phyloP scores from a whole-genome alignment of 2,329 filamentous ascomycete genomes.

The Periglandula ipomoeae region DNA sequence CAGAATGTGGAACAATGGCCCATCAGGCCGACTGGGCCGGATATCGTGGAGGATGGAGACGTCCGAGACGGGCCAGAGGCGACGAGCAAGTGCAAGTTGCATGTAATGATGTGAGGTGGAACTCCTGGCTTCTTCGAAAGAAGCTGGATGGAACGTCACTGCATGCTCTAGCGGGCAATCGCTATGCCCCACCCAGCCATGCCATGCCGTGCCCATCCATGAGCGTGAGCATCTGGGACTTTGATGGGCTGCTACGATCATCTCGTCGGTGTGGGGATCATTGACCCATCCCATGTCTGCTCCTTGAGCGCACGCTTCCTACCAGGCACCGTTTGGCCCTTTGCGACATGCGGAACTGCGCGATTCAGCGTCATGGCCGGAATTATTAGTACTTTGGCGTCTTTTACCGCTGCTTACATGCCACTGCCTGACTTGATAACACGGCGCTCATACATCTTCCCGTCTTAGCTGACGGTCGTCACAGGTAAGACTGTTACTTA shows the following conservation, averaged over 20 bases:
- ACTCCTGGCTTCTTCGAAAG: neutral
- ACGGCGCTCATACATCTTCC: neutral
- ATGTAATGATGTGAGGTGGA: conserved; percentile 5
- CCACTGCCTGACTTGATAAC: neutral
- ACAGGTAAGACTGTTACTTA: too few species aligned
- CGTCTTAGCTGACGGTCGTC: too few species aligned
- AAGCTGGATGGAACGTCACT: conserved; percentile 17
- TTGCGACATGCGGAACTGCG: neutral
- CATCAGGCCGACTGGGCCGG: neutral
- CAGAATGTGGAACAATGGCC: neutral
- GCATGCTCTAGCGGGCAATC: conserved; percentile 6
- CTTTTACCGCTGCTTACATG: neutral
- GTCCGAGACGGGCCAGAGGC: neutral
- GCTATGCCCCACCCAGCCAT: neutral
- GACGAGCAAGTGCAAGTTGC: neutral
- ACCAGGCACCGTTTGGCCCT: too few species aligned
- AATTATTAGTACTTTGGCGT: neutral
- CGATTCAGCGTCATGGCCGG: neutral
- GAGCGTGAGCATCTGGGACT: too few species aligned
- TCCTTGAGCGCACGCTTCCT: too few species aligned
- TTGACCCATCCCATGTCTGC: too few species aligned
- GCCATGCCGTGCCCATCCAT: too few species aligned
- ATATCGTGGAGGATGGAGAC: neutral
- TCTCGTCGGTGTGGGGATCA: too few species aligned
- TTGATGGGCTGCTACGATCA: too few species aligned